Base-by-base conservation (phyloP, 192 early-diverging fungal genomes). In the Backusella parvicylindrica region DNA sequence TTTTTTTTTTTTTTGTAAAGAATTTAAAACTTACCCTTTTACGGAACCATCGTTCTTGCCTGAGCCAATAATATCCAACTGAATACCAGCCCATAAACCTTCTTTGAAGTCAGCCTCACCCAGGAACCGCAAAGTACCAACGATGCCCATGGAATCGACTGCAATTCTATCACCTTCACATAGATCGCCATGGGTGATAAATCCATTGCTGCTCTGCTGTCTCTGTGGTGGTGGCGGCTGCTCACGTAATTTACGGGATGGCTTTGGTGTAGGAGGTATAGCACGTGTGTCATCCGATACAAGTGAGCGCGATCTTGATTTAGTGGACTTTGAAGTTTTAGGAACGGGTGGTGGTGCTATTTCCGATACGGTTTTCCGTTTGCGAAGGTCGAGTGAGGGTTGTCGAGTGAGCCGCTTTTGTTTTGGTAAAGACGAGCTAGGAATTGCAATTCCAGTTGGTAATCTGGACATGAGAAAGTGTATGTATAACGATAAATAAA, bases 41-140 rank as follows among this genome's bases (percentile, higher is more conserved):
- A 92, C 92, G 12, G 83, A 86, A 37, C 94, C 94, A 56, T 92
- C 87, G 76, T 95, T 95, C 74, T 95, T 95, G 28, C 94, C 94
- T 15, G 84, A 86, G 7, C 91, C 92, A 7, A 77, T 75, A 38
- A 87, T 86, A 63, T 95, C 92, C 6, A 95, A 79, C 75, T 92
- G 91, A 69, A 95, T 85, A 38, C 94, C 94, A 28, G 92, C 94
- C 92, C 92, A 95, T 4, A 82, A 85, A 2, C 93, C 94, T 32
- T 88, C 84, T 81, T 94, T 94, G 69, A 91, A 90, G 33, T 91
- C 84, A 37, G 91, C 87, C 1, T 90, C 86, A 15, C 94, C 94
- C n/a, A 95, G 68, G 72, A 86, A 95, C 30, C 84, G 86, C 16
- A 95, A 79, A 21, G 88, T 91, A 60, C 94, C 94, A 15, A 84